Percentiles rank a stretch among this genome's conserved stretches.
phyloP scores from a whole-genome alignment of 495 filamentous ascomycete genomes.

The Penicillium waksmanii region DNA sequence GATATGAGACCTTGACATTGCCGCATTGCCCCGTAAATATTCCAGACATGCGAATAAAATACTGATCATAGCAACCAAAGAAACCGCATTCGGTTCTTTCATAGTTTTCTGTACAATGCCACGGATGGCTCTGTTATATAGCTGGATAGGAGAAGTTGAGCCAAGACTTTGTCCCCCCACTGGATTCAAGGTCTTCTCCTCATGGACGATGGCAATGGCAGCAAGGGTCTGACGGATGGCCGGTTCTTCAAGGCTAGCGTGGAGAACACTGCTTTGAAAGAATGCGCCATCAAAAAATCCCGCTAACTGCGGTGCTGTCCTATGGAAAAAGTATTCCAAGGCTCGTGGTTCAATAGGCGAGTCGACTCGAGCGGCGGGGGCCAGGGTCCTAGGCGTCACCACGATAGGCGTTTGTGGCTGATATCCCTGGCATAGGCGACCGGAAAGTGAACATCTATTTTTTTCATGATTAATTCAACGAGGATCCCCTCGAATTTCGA shows the following conservation, averaged over 20 bases:
- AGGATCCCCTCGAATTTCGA: background rate
- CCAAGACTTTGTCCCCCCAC: background rate
- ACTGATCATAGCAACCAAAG: slow-evolving; percentile 13
- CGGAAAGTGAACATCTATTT: background rate
- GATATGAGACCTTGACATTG: slow-evolving; percentile 15
- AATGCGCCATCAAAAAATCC: slow-evolving; percentile 65
- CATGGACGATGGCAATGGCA: slow-evolving; percentile 65
- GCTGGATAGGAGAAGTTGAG: slow-evolving; percentile 2
- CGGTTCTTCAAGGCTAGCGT: slow-evolving; percentile 60
- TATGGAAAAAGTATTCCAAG: slow-evolving; percentile 14
- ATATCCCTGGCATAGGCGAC: slow-evolving; percentile 23
- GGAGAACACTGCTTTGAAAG: slow-evolving; percentile 58
- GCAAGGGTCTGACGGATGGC: slow-evolving; percentile 64
- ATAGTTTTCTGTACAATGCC: slow-evolving; percentile 11
- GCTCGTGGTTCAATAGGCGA: background rate
- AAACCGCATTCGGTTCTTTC: slow-evolving; percentile 6
- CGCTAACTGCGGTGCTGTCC: slow-evolving; percentile 53
- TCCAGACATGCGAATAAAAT: slow-evolving; percentile 26
- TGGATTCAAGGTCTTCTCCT: slow-evolving; percentile 22
- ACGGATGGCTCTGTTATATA: slow-evolving; percentile 11
- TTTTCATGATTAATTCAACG: background rate
- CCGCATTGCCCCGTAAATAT: slow-evolving; percentile 17
- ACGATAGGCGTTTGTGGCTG: slow-evolving; percentile 27
- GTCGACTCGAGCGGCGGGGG: background rate
- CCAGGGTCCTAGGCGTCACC: slow-evolving; percentile 37